Percentiles rank a stretch among this genome's conserved stretches.
These are phyloP conservation scores for Metarhizium humberi DNA, from an alignment of 2,329 filamentous ascomycete species.

Conservation along the genomic window DNA sequence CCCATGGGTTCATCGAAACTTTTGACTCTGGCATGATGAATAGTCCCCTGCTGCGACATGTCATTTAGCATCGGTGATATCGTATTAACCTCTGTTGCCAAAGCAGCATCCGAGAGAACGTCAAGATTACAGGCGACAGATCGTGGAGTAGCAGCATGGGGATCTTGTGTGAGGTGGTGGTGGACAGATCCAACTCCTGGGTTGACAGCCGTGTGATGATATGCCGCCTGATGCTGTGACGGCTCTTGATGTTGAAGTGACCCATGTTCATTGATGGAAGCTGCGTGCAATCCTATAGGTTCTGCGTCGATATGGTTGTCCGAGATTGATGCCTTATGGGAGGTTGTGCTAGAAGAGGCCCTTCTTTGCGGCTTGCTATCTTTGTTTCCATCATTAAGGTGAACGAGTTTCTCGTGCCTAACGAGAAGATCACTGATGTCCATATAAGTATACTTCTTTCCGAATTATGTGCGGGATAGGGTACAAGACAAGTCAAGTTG, in stretches of 20 bases:
- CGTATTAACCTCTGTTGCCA: conserved; percentile 44
- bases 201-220: conserved; percentile 30
- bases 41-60: conserved; percentile 28
- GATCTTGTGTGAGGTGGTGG: conserved; percentile 36
- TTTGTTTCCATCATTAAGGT: conserved; percentile 50
- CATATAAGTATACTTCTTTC: conserved; percentile 35
- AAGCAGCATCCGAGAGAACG: conserved; percentile 49
- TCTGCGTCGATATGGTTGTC: conserved; percentile 38
- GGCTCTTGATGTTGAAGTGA: conserved; percentile 9
- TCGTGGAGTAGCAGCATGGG: conserved; percentile 32
- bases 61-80: conserved; percentile 42
- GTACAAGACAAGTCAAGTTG: background rate
- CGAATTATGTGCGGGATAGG: background rate
- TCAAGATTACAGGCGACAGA: conserved; percentile 46
- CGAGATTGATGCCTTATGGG: conserved; percentile 35
- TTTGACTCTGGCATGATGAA: conserved; percentile 34
- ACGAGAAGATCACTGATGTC: conserved; percentile 55
- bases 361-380: conserved; percentile 42
- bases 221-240: conserved; percentile 19
- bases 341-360: conserved; percentile 35
- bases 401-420: conserved; percentile 55
- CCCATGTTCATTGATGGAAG: conserved; percentile 1
- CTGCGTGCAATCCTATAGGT: conserved; percentile 31
- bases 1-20: conserved; percentile 38
- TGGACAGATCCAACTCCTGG: conserved; percentile 18